phyloP scores from a whole-genome alignment of 164 flowering plant species.

The Nymphaea thermarum region DNA sequence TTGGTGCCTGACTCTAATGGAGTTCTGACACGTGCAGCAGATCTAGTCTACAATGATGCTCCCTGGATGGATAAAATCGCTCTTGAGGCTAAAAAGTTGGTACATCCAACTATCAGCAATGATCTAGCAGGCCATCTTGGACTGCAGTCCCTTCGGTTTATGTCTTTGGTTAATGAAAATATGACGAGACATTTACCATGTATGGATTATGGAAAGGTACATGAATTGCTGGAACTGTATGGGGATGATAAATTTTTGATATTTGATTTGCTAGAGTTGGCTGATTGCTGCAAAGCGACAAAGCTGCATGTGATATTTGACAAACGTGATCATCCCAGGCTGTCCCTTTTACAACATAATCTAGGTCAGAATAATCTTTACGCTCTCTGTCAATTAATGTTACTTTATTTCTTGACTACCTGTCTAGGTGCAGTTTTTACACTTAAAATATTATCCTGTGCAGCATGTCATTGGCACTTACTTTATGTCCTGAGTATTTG shows the following conservation, averaged over 20 bases:
- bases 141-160: constrained; percentile 66
- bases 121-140: constrained; percentile 77
- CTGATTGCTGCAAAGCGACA: constrained; percentile 84
- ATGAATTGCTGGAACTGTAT: constrained; percentile 49
- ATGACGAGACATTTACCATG: constrained; percentile 85
- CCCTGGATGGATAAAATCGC: constrained; percentile 81
- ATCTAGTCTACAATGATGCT: constrained; percentile 91
- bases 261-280: constrained; percentile 92
- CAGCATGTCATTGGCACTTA: too few species aligned
- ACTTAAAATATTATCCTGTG: too few species aligned
- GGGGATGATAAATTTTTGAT: constrained; percentile 55
- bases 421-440: too few species aligned
- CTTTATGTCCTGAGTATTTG: too few species aligned
- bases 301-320: constrained; percentile 76
- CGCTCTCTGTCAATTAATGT: constrained; percentile 11
- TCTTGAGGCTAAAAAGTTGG: constrained; percentile 40
- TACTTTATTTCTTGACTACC: not conserved
- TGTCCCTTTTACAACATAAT: constrained; percentile 80
- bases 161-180: constrained; percentile 79
- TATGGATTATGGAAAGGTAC: constrained; percentile 63
- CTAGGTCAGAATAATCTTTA: constrained; percentile 25
- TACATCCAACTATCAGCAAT: constrained; percentile 70
- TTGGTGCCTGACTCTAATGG: constrained; percentile 74
- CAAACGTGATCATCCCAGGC: constrained; percentile 75
- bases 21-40: constrained; percentile 34